phyloP scores from a whole-genome alignment of 805 yeast genomes.

The Nakazawaea populi region DNA sequence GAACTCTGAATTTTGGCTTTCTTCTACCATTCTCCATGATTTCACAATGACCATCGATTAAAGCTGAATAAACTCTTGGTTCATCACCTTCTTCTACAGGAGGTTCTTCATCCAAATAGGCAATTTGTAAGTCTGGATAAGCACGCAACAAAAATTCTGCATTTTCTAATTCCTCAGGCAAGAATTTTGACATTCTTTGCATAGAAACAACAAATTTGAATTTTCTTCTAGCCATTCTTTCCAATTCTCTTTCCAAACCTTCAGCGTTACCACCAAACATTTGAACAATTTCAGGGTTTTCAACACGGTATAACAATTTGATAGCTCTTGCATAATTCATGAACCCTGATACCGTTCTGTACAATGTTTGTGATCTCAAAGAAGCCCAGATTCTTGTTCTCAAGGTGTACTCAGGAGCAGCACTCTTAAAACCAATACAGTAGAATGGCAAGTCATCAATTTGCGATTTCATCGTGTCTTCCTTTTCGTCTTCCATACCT shows the following conservation, averaged over 20 bases:
- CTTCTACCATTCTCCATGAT: conserved; percentile 66
- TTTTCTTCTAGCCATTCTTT: conserved; percentile 81
- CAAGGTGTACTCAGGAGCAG: conserved; percentile 93
- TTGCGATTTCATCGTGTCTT: conserved; percentile 70
- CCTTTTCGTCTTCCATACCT: conserved; percentile 44
- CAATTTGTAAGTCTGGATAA: conserved; percentile 82
- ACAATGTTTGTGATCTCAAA: conserved; percentile 90
- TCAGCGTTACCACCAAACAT: conserved; percentile 99
- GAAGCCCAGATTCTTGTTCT: conserved; percentile 99
- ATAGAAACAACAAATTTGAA: conserved; percentile 77
- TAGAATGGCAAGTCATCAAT: conserved; percentile 90
- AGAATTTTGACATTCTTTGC: conserved; percentile 75
- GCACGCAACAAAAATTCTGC: conserved; percentile 79
- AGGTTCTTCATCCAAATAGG: conserved; percentile 92
- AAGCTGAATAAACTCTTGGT: conserved; percentile 66
- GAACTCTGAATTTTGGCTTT: conserved; percentile 71
- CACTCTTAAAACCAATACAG: conserved; percentile 95
- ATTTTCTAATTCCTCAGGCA: conserved; percentile 68
- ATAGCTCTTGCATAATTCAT: conserved; percentile 98
- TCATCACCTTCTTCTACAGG: conserved; percentile 66
- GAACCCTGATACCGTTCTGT: conserved; percentile 96
- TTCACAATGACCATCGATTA: conserved; percentile 79
- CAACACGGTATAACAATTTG: conserved; percentile 88
- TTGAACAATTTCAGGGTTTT: conserved; percentile 92
- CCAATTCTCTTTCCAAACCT: conserved; percentile 90